These are phyloP conservation scores for Akanthomyces lecanii DNA, from an alignment of 2,329 filamentous ascomycete species.

Conservation along the genomic window DNA sequence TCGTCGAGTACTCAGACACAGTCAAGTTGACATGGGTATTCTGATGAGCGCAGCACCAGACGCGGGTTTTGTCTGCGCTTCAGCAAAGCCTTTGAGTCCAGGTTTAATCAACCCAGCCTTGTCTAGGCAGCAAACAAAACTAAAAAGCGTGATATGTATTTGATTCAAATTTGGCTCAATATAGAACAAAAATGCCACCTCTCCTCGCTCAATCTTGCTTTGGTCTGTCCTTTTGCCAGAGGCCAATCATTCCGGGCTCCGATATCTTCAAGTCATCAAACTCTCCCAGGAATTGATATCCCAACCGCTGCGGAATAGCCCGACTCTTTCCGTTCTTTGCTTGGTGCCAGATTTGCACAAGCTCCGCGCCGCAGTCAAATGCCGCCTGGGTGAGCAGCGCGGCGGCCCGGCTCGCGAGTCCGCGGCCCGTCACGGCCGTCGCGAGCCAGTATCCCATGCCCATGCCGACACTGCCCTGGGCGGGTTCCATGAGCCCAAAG, in stretches of 20 bases:
- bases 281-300: slow-evolving; percentile 12
- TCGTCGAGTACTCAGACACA: too few species aligned
- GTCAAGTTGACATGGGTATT: too few species aligned
- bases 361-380: slow-evolving; percentile 18
- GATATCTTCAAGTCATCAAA: background rate
- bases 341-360: slow-evolving; percentile 20
- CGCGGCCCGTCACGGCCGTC: slow-evolving; percentile 19
- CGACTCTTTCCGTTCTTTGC: slow-evolving; percentile 18
- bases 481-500: slow-evolving; percentile 17
- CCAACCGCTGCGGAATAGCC: slow-evolving; percentile 17
- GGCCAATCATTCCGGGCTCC: background rate
- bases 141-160: too few species aligned
- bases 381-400: slow-evolving; percentile 18
- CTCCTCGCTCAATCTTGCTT: too few species aligned
- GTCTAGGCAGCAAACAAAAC: too few species aligned
- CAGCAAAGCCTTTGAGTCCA: too few species aligned
- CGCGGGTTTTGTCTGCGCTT: too few species aligned
- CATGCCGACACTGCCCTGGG: background rate
- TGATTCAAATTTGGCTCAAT: too few species aligned
- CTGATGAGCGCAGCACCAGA: too few species aligned
- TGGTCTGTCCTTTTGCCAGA: slow-evolving; percentile 5
- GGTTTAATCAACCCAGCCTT: too few species aligned
- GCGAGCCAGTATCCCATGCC: slow-evolving; percentile 23
- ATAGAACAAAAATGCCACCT: too few species aligned
- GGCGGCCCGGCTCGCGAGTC: slow-evolving; percentile 19